Evolutionary conservation across 2,329 filamentous ascomycete genomes (phyloP), one percentile per base, ranked within the genome.

Genomic region (Colletotrichum tabaci): DNA sequence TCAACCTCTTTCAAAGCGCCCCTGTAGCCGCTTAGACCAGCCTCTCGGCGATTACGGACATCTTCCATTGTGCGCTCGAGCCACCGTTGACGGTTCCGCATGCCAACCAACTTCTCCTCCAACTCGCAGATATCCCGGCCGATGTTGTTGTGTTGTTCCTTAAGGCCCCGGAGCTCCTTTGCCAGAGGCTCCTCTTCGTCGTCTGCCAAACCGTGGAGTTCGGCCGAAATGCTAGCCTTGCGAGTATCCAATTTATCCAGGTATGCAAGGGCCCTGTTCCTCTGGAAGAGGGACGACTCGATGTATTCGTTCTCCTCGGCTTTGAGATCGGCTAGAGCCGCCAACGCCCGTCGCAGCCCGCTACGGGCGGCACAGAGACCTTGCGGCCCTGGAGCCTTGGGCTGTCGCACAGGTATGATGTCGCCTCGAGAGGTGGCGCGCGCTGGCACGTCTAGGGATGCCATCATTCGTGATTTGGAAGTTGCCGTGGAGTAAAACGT

Each of bases 1-100:
- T 95, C 91, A 7, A 93, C 86, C 65, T 93, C 88, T 66, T 84
- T 88, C 46, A 94, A 81, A 4, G 92, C 91, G 1, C 91, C 88
- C 23, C 87, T 89, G 78, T 94, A 95, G 0, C 92, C 91, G 66
- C 91, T 93, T 16, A 94, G 79, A n/a, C 90, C 90, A 2, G 92
- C 91, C 78, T 94, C 92, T 47, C 91, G 85, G 65, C 87, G 86
- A 75, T 91, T 94, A 73, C 87, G 87, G 1, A 90, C 86, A 66
- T 92, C 89, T 8, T 88, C 85, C 56, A 94, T 89, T 76, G 89
- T 86, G 3, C 86, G 86, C 72, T 88, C 82, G 0, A 95, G 80
- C 77, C 86, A 87, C n/a, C 86, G 83, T 74, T 90, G 89, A 38
- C 88, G 85, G 57, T 85, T 87, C 75, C 89, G 89, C 81, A 94